Conservation (phyloP, 345 rosid genomes). For the Eucalyptus sp. region DNA sequence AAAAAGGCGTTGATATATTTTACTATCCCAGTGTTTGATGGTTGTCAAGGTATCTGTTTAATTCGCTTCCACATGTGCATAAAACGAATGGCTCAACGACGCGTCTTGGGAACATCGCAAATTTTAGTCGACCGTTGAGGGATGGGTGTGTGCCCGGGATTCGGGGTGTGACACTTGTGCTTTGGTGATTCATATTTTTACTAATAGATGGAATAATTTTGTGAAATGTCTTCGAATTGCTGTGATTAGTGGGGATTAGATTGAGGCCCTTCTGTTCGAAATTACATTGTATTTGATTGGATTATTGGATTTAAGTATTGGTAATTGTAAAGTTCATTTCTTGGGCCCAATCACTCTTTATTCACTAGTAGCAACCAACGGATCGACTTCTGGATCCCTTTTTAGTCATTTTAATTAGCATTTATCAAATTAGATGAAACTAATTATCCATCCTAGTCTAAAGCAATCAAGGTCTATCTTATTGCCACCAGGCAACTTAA, state of each 20-base stretch:
- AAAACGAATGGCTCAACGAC: no score
- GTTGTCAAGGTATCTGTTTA: no score
- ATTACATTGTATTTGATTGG: background rate
- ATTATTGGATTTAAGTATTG: background rate
- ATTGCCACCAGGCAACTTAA: background rate
- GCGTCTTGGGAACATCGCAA: no score
- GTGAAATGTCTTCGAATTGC: fast-evolving
- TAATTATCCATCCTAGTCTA: background rate
- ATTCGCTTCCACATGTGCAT: no score
- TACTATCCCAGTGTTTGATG: no score
- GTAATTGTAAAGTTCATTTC: no score
- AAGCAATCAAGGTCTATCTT: background rate
- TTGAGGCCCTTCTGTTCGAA: background rate
- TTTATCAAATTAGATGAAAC: background rate
- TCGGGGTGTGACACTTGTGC: no score
- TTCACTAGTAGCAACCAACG: background rate
- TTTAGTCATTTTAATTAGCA: background rate
- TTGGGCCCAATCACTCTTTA: background rate
- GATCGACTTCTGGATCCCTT: background rate
- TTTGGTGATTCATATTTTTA: no score
- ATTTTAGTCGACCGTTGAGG: no score
- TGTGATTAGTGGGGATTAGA: background rate
- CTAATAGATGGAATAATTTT: no score
- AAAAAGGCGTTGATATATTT: no score
- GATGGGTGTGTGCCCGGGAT: no score